phyloP scores from a whole-genome alignment of 2,329 filamentous ascomycete species.

The Cladorrhinum sp. region DNA sequence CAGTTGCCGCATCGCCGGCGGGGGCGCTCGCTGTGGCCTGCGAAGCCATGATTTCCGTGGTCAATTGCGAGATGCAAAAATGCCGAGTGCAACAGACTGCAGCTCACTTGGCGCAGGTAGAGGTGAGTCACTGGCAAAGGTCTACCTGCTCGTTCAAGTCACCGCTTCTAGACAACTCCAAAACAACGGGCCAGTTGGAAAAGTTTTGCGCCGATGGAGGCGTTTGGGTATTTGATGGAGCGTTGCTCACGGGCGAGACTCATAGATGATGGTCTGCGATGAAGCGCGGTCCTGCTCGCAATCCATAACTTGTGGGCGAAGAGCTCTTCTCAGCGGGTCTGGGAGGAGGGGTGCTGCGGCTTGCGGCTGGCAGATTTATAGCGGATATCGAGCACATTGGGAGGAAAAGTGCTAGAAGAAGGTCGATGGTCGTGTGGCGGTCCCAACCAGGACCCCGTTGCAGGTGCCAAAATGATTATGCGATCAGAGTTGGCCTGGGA shows the following conservation, averaged over 20 bases:
- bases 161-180: not conserved
- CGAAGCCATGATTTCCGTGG: slow-evolving; percentile 9
- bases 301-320: slow-evolving; percentile 35
- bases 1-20: slow-evolving; percentile 3
- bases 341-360: slow-evolving; percentile 25
- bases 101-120: not conserved
- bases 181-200: not conserved
- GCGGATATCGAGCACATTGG: slow-evolving; percentile 27
- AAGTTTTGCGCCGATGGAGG: not conserved
- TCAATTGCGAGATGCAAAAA: not conserved
- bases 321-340: slow-evolving; percentile 19
- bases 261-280: slow-evolving; percentile 29
- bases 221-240: slow-evolving; percentile 7
- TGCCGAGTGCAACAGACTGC: not conserved
- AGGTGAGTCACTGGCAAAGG: not conserved
- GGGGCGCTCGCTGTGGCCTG: slow-evolving; percentile 14
- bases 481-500: slow-evolving; percentile 15
- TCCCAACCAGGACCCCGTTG: not conserved
- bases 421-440: not conserved
- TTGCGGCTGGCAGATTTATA: slow-evolving; percentile 22
- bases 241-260: slow-evolving; percentile 29
- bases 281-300: slow-evolving; percentile 27
- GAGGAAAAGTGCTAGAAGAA: slow-evolving; percentile 1
- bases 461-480: slow-evolving; percentile 8
- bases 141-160: not conserved